A percentile compares a stretch with the other conserved stretches of the same genome.
Conservation (phyloP, 1,139 yeast species). For the Nakaseomyces glabratus region DNA sequence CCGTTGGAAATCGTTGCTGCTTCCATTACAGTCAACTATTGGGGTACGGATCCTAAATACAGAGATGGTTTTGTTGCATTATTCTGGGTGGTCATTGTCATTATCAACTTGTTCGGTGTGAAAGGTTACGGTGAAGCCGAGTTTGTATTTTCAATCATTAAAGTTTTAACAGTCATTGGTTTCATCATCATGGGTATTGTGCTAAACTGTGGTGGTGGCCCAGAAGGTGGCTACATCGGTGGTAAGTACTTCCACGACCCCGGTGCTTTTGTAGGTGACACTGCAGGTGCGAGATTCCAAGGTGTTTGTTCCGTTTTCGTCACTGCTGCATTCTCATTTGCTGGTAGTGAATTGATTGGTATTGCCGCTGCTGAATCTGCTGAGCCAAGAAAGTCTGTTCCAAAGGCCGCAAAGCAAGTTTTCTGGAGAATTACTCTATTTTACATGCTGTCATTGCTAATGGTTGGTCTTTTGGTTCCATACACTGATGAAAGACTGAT, state of each 20-base stretch:
- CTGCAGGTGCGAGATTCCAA: slow-evolving; percentile 35
- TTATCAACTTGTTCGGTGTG: slow-evolving; percentile 59
- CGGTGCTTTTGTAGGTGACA: slow-evolving; percentile 51
- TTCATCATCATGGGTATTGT: slow-evolving; percentile 63
- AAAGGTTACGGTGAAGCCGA: slow-evolving; percentile 59
- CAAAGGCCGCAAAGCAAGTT: slow-evolving; percentile 66
- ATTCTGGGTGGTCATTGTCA: slow-evolving; percentile 49
- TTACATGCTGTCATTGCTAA: slow-evolving; percentile 41
- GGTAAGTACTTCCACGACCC: slow-evolving; percentile 55
- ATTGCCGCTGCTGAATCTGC: slow-evolving; percentile 80
- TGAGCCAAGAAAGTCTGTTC: slow-evolving; percentile 65
- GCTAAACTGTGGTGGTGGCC: slow-evolving; percentile 62
- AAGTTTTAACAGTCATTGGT: slow-evolving; percentile 54
- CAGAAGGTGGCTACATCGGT: slow-evolving; percentile 48
- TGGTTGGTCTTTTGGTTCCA: slow-evolving; percentile 42
- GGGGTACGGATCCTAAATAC: slow-evolving; percentile 35
- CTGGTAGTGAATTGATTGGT: slow-evolving; percentile 70
- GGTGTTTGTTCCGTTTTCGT: slow-evolving; percentile 44
- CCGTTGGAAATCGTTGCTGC: slow-evolving; percentile 72
- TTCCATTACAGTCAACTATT: slow-evolving; percentile 55
- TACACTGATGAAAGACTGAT: slow-evolving; percentile 34
- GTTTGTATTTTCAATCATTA: slow-evolving; percentile 49
- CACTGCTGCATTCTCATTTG: slow-evolving; percentile 49
- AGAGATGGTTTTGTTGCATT: slow-evolving; percentile 40
- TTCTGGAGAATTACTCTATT: slow-evolving; percentile 64